phyloP scores from a whole-genome alignment of 805 yeast genomes.

The Ogataea kodamae region DNA sequence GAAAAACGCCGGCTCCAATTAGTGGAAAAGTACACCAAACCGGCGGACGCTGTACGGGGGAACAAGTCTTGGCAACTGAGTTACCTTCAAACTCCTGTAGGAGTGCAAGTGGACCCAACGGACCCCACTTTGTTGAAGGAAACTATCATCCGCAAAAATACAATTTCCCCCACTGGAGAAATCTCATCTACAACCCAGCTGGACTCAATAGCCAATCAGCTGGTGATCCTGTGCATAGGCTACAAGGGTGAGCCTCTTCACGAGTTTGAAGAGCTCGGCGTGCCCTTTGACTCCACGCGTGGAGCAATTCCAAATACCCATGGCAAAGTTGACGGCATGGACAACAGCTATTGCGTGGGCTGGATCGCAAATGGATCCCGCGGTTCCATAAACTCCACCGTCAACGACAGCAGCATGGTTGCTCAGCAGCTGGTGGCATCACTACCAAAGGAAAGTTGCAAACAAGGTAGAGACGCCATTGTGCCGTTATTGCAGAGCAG shows the following conservation, averaged over 20 bases:
- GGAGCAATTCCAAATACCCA: slow-evolving; percentile 46
- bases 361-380: slow-evolving; percentile 87
- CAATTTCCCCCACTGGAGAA: slow-evolving; percentile 34
- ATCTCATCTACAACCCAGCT: slow-evolving; percentile 37
- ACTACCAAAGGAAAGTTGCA: slow-evolving; percentile 18
- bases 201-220: slow-evolving; percentile 45
- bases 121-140: slow-evolving; percentile 40
- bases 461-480: slow-evolving; percentile 33
- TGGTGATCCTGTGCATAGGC: slow-evolving; percentile 80
- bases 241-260: slow-evolving; percentile 64
- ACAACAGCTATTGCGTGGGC: slow-evolving; percentile 75
- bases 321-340: slow-evolving; percentile 40
- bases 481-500: slow-evolving; percentile 20
- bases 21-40: slow-evolving; percentile 45
- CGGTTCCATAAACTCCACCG: slow-evolving; percentile 89
- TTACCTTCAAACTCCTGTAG: slow-evolving; percentile 64
- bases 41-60: slow-evolving; percentile 7
- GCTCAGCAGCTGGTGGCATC: slow-evolving; percentile 66
- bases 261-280: slow-evolving; percentile 51
- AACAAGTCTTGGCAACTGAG: slow-evolving; percentile 58
- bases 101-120: slow-evolving; percentile 38
- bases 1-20: slow-evolving; percentile 65
- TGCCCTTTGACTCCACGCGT: slow-evolving; percentile 42
- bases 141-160: slow-evolving; percentile 49
- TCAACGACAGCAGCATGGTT: slow-evolving; percentile 76